phyloP scores from a whole-genome alignment of 2,329 filamentous ascomycete species.

The Trichoderma semiorbis region DNA sequence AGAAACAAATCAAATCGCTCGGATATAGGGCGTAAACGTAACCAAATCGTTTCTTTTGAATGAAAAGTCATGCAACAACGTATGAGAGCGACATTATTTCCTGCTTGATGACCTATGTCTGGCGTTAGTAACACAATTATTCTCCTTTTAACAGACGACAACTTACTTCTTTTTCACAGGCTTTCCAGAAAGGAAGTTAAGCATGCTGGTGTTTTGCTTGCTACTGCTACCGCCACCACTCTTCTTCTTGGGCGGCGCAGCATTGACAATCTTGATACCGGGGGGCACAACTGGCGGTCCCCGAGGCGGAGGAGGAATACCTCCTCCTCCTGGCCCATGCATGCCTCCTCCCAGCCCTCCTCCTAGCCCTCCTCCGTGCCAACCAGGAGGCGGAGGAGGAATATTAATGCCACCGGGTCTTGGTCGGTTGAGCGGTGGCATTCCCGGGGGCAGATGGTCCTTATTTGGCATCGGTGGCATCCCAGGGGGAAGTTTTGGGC shows the following conservation, averaged over 20 bases:
- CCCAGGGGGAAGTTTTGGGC: conserved; percentile 23
- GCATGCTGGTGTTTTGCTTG: conserved; percentile 22
- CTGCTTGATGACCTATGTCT: conserved; percentile 18
- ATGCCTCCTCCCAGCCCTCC: neutral
- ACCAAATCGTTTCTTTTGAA: conserved; percentile 1
- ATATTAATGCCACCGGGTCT: conserved; percentile 7
- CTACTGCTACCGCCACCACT: conserved; percentile 14
- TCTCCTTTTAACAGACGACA: too few relatives aligned
- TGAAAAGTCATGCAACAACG: conserved; percentile 11
- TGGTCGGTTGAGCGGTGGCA: conserved; percentile 15
- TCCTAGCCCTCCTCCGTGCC: conserved; percentile 4
- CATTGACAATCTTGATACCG: conserved; percentile 21
- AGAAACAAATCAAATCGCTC: conserved; percentile 13
- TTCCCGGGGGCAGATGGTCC: conserved; percentile 8
- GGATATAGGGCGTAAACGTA: conserved; percentile 17
- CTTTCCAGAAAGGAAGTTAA: conserved; percentile 23
- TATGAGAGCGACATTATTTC: conserved; percentile 16
- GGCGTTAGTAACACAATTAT: neutral
- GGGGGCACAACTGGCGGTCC: neutral
- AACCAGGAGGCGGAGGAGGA: conserved; percentile 22
- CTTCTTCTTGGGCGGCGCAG: conserved; percentile 19
- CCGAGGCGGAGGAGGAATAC: neutral
- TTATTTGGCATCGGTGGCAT: conserved; percentile 17
- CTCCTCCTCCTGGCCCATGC: neutral
- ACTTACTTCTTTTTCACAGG: conserved; percentile 26